A percentile compares a stretch with the other conserved stretches of the same genome.
Conservation (phyloP, 805 yeast genomes). For the Teunomyces atbi region DNA sequence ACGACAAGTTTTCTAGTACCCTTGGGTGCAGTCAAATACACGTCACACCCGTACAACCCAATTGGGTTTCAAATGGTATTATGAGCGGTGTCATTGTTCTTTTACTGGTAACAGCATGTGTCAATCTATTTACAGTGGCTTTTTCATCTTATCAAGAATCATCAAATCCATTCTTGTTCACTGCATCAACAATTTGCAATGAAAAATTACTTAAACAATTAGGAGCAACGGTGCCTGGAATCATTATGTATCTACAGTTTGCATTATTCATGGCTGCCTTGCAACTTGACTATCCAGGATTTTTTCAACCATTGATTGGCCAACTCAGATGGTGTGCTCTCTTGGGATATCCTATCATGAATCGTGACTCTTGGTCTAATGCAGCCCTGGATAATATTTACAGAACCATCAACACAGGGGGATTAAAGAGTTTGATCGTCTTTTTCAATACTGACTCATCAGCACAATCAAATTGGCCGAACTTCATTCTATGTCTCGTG, state of each 20-base stretch:
- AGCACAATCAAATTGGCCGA: conserved; percentile 38
- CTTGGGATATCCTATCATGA: conserved; percentile 30
- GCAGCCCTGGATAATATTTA: conserved; percentile 35
- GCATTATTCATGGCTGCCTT: conserved; percentile 57
- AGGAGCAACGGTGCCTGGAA: conserved; percentile 51
- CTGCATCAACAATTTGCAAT: conserved; percentile 60
- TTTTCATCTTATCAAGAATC: conserved; percentile 60
- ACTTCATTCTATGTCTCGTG: conserved; percentile 37
- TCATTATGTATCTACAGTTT: conserved; percentile 56
- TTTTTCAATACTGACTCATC: conserved; percentile 21
- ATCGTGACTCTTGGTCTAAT: conserved; percentile 8
- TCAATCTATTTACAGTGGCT: conserved; percentile 42
- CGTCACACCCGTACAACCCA: conserved; percentile 46
- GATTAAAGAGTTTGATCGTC: conserved; percentile 38
- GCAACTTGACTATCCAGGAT: conserved; percentile 59
- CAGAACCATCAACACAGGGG: conserved; percentile 39
- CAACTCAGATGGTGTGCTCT: conserved; percentile 56
- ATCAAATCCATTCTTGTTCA: conserved; percentile 47
- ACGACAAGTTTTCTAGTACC: conserved; percentile 30
- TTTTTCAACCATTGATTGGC: conserved; percentile 54
- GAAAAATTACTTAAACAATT: conserved; percentile 53
- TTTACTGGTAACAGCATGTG: conserved; percentile 38
- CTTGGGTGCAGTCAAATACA: conserved; percentile 49
- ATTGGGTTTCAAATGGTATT: conserved; percentile 31
- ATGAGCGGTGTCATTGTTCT: conserved; percentile 38